These are phyloP conservation scores for Dioscorea zingiberensis DNA, from an alignment of 106 monocot genomes.

Conservation along the genomic window DNA sequence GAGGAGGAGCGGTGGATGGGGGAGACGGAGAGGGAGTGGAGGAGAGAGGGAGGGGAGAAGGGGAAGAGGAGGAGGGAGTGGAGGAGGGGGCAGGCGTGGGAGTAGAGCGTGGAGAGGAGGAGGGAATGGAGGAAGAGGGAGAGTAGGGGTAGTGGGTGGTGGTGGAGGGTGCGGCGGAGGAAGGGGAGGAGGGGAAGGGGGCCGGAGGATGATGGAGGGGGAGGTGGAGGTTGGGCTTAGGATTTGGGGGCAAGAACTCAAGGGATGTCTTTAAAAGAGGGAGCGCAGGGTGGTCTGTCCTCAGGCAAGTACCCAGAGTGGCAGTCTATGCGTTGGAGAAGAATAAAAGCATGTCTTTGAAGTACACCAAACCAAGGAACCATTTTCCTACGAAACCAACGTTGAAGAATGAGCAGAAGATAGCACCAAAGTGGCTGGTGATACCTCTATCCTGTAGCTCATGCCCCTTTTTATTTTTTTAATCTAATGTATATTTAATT, in stretches of 20 bases:
- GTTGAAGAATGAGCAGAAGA: no score
- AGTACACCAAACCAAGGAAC: no score
- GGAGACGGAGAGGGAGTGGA: slow-evolving; percentile 35
- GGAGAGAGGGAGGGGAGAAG: slow-evolving; percentile 28
- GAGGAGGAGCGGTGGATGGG: slow-evolving; percentile 9
- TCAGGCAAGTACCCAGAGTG: no score
- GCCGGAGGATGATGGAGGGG: slow-evolving; percentile 11
- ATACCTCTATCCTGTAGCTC: no score
- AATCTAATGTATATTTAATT: no score
- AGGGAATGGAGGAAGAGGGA: slow-evolving; percentile 36
- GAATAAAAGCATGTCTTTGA: no score
- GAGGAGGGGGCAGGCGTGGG: slow-evolving; percentile 30
- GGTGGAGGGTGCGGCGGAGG: slow-evolving; percentile 23
- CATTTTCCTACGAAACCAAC: no score
- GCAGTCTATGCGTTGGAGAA: no score
- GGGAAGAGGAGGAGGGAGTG: slow-evolving; percentile 27
- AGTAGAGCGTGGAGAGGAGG: slow-evolving; percentile 9
- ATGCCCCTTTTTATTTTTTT: no score
- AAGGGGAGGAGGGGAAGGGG: slow-evolving; percentile 15
- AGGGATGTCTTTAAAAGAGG: no score
- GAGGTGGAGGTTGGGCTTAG: slow-evolving; percentile 14
- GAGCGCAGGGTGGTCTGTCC: no score
- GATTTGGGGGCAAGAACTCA: slow-evolving; percentile 32
- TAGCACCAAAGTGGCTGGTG: no score
- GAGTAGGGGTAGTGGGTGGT: slow-evolving; percentile 27